Evolutionary conservation across 2,329 filamentous ascomycete species (phyloP).

Genomic region (Phialemoniopsis sp.): DNA sequence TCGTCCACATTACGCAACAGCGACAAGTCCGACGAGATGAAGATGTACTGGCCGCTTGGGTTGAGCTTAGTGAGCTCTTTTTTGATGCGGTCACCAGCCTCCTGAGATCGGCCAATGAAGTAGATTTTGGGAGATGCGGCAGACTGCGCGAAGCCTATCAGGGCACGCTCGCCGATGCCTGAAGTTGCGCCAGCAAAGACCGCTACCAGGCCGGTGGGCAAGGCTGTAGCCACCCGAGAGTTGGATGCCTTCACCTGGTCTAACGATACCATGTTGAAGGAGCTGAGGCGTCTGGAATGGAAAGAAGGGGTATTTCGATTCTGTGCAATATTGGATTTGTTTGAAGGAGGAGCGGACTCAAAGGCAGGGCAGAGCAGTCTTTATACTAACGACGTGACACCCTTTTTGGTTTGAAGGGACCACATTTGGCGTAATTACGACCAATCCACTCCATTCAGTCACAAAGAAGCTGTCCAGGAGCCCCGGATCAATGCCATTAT

Average conservation of each 20-base stretch:
- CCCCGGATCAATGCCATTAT: too few species aligned
- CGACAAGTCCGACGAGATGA: conserved; percentile 38
- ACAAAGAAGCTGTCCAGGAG: too few species aligned
- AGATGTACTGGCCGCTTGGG: conserved; percentile 36
- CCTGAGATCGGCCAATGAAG: conserved; percentile 40
- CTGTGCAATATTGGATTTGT: too few species aligned
- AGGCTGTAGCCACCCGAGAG: conserved; percentile 16
- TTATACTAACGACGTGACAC: too few species aligned
- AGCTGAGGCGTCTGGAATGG: too few species aligned
- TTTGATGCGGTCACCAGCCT: conserved; percentile 32
- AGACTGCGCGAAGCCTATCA: conserved; percentile 37
- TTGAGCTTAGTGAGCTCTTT: conserved; percentile 38
- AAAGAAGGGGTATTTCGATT: too few species aligned
- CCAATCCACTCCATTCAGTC: too few species aligned
- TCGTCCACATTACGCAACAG: conserved; percentile 42
- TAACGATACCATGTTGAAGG: conserved; percentile 31
- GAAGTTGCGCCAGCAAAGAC: conserved; percentile 47
- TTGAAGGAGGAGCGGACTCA: too few species aligned
- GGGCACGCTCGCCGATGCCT: conserved; percentile 43
- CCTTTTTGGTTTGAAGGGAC: too few species aligned
- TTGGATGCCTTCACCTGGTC: conserved; percentile 27
- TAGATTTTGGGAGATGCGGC: conserved; percentile 36
- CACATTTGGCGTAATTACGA: too few species aligned
- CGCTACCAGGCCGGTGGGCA: conserved; percentile 35
- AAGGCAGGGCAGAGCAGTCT: too few species aligned